Conservation (phyloP, 2,329 filamentous ascomycete species). For the Clarireedia paspali region DNA sequence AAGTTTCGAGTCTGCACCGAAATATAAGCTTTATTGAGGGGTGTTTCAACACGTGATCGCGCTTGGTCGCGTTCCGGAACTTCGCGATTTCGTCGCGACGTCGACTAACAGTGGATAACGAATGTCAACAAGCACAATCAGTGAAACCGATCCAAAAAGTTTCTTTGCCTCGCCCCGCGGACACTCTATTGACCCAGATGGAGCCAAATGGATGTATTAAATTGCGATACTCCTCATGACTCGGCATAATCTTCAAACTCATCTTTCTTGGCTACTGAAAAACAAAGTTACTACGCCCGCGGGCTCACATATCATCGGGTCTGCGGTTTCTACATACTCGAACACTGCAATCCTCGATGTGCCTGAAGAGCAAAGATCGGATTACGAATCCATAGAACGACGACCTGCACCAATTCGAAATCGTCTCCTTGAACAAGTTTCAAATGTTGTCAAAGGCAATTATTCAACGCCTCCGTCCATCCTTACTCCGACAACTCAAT, state of each 20-base stretch:
- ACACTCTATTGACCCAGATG: constrained; percentile 16
- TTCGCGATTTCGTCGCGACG: background rate
- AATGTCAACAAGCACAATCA: background rate
- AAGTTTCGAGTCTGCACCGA: too few relatives aligned
- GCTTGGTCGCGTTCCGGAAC: background rate
- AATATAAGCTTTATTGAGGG: too few relatives aligned
- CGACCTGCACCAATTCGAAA: constrained; percentile 11
- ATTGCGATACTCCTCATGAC: constrained; percentile 27
- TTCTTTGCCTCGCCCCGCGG: background rate
- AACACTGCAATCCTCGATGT: background rate
- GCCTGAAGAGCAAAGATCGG: constrained; percentile 11
- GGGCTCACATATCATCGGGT: constrained; percentile 10
- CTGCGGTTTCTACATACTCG: constrained; percentile 4
- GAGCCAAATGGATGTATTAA: constrained; percentile 13
- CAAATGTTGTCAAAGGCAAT: constrained; percentile 19
- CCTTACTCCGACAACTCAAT: constrained; percentile 13
- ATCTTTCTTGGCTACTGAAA: constrained; percentile 30
- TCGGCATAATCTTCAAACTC: constrained; percentile 29
- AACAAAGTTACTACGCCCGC: constrained; percentile 22
- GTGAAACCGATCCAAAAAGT: background rate
- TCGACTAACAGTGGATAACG: background rate
- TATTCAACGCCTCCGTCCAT: constrained; percentile 19
- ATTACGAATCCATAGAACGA: constrained; percentile 5
- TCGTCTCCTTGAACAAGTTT: constrained; percentile 10
- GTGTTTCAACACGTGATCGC: background rate